These are phyloP conservation scores for Erythrophleum fordii DNA, from an alignment of 306 rosid genomes.

Conservation along the genomic window DNA sequence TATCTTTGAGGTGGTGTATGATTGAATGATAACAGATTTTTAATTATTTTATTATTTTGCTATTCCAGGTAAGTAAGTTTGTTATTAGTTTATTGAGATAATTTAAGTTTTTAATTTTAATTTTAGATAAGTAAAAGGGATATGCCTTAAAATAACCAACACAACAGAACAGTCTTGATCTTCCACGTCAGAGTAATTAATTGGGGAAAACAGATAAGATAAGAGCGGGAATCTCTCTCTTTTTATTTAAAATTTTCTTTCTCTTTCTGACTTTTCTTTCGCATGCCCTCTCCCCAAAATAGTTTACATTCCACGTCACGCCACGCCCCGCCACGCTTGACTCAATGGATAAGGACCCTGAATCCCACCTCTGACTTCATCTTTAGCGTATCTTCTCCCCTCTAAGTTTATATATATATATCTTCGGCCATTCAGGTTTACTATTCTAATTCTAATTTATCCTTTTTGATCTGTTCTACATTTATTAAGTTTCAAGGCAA, in stretches of 20 bases:
- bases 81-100: too few relatives aligned
- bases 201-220: constrained; percentile 39
- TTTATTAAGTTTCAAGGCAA: not conserved
- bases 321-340: constrained; percentile 48
- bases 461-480: not conserved
- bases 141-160: not conserved
- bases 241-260: not conserved
- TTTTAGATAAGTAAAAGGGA: too few relatives aligned
- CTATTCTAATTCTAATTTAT: not conserved
- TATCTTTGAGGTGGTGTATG: too few relatives aligned
- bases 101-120: too few relatives aligned
- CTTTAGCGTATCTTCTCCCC: not conserved
- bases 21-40: too few relatives aligned
- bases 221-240: constrained; percentile 26
- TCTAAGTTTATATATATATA: constrained; percentile 4
- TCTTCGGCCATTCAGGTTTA: not conserved
- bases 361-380: constrained; percentile 7
- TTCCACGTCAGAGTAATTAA: constrained; percentile 39
- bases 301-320: too few relatives aligned
- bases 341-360: constrained; percentile 61
- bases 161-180: not conserved
- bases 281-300: not conserved
- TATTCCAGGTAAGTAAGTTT: too few relatives aligned
- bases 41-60: too few relatives aligned
- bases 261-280: too few relatives aligned